These are phyloP conservation scores for Astrephomene gubernaculifera DNA, from an alignment of 139 green algal species.

Conservation along the genomic window DNA sequence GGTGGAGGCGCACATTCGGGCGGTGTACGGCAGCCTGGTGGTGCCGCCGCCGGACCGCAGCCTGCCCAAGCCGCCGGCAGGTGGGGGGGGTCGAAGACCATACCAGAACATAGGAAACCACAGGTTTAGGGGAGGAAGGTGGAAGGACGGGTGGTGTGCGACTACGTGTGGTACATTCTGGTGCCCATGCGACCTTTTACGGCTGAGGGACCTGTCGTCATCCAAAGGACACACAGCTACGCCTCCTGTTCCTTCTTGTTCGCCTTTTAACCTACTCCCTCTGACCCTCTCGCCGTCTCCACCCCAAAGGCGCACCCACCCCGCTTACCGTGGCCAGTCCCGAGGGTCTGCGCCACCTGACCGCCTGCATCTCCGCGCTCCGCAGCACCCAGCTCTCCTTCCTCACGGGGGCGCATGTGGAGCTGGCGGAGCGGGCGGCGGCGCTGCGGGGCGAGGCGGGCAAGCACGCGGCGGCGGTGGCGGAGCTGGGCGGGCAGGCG, in stretches of 20 bases:
- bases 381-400: not conserved
- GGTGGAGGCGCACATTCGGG: conserved; percentile 26
- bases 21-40: conserved; percentile 29
- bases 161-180: too few species aligned
- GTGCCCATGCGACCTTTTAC: too few species aligned
- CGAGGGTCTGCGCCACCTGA: conserved; percentile 34
- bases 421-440: not conserved
- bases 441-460: not conserved
- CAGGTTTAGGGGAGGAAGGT: too few species aligned
- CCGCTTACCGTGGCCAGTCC: conserved; percentile 12
- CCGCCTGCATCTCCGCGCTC: conserved; percentile 4
- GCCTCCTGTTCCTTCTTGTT: too few species aligned
- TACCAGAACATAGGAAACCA: too few species aligned
- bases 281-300: too few species aligned
- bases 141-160: too few species aligned
- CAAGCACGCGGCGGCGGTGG: not conserved
- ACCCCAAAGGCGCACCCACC: conserved; percentile 4
- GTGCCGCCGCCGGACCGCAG: not conserved
- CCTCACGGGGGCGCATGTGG: not conserved
- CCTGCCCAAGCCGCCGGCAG: conserved; percentile 15
- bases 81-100: not conserved
- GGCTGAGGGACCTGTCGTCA: too few species aligned
- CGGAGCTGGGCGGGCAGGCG: not conserved
- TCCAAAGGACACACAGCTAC: too few species aligned
- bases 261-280: too few species aligned